Evolutionary conservation across 75 land plant species (phyloP), one percentile per base, ranked within the genome.

Genomic region (Cryptomeria japonica): DNA sequence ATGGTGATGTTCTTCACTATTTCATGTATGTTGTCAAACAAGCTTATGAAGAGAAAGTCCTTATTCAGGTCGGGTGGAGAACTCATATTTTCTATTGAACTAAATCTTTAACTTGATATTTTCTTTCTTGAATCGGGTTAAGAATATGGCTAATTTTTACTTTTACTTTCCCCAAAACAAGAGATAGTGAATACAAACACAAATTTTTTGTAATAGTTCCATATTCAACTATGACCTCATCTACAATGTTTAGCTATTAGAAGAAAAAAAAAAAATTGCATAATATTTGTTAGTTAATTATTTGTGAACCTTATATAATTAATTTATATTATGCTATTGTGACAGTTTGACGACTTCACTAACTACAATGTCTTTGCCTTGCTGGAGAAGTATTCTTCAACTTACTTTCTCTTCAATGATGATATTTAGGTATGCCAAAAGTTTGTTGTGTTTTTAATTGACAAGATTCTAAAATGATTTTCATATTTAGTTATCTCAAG

Each of bases 331-430:
- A 32, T 88, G 25, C 88, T 85, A 44, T 31, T 85, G 14, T 18
- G 84, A 86, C 96, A 97, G 99, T 97, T 97, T 92, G 99, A 97
- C 84, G 99, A 97, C 80, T 98, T 98, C 90, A 99, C 99, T 11
- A 98, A 98, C 53, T 97, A 95, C 90, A 98, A 98, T 92, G 99
- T 99, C 22, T 98, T 97, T 90, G 92, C 93, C 46, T 86, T 98
- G 89, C 93, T 98, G 68, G 94, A 88, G 76, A 98, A 94, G 86
- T 98, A 98, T 84, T 76, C 91, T 22, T 91, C 90, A 25, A 95
- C 94, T 39, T 99, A 98, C 89, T 95, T 96, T 77, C 96, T 96
- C 51, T 98, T 98, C 88, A 98, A 98, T 90, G 99, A 98, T 92
- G 99, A 98, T 87, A 98, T 98, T 72, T 99, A 98, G 99, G 99